Percentiles rank a stretch among this genome's conserved stretches.
These are phyloP conservation scores for Candida mesenterica DNA, from an alignment of 1,139 yeast genomes.

Conservation along the genomic window DNA sequence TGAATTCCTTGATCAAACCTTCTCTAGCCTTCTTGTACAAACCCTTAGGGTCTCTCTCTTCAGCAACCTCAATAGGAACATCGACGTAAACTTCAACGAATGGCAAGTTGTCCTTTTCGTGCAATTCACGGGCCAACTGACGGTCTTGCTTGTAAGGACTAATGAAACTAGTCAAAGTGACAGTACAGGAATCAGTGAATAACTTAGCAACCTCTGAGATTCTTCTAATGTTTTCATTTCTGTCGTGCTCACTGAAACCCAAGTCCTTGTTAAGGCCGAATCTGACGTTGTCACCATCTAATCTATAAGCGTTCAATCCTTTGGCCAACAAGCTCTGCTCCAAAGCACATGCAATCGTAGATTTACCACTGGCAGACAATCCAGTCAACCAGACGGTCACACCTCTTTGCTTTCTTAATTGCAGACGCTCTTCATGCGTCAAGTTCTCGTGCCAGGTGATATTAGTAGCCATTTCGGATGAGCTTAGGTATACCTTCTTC, in stretches of 20 bases:
- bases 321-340: constrained; percentile 75
- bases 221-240: constrained; percentile 92
- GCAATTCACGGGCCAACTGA: constrained; percentile 79
- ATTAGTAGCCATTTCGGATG: constrained; percentile 91
- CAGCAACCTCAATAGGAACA: constrained; percentile 91
- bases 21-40: constrained; percentile 94
- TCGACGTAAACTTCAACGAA: constrained; percentile 90
- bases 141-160: constrained; percentile 88
- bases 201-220: constrained; percentile 89
- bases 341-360: constrained; percentile 92
- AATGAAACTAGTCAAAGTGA: constrained; percentile 87
- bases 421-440: constrained; percentile 75
- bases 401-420: constrained; percentile 76
- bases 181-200: constrained; percentile 84
- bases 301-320: constrained; percentile 73
- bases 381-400: constrained; percentile 96
- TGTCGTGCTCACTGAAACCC: constrained; percentile 87
- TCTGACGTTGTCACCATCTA: constrained; percentile 93
- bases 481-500: neutral
- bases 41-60: constrained; percentile 96
- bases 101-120: constrained; percentile 69
- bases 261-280: constrained; percentile 93
- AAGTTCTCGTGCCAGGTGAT: constrained; percentile 95
- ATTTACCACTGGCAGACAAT: constrained; percentile 90
- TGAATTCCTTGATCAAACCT: constrained; percentile 89